These are phyloP conservation scores for Moesziomyces sp. DNA, from an alignment of 1,284 basidiomycete species.

Conservation along the genomic window DNA sequence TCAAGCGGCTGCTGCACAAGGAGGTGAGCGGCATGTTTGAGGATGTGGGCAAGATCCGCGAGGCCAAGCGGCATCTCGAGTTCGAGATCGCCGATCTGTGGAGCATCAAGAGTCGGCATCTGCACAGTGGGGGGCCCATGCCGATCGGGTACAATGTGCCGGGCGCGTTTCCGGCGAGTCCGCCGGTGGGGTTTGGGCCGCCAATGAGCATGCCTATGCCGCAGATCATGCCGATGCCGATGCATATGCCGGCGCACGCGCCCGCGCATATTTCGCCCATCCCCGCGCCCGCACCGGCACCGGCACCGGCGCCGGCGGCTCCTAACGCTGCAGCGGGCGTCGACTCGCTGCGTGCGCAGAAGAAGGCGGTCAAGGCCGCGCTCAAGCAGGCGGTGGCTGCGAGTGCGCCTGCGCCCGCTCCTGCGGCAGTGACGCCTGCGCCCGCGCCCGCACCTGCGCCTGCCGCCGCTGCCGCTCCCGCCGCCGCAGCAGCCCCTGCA, in stretches of 20 bases:
- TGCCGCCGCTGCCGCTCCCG: constrained; percentile 12
- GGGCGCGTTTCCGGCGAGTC: constrained; percentile 20
- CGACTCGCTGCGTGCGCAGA: constrained; percentile 18
- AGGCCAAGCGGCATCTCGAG: constrained; percentile 56
- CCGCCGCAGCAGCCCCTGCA: constrained; percentile 8
- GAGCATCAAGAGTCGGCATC: constrained; percentile 50
- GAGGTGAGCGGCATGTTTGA: constrained; percentile 61
- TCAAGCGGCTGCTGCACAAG: constrained; percentile 47
- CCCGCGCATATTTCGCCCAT: constrained; percentile 19
- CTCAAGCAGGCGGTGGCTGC: constrained; percentile 35
- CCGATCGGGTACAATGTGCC: constrained; percentile 23
- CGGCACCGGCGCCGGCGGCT: constrained; percentile 1
- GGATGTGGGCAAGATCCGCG: constrained; percentile 61
- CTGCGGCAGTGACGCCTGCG: constrained; percentile 6
- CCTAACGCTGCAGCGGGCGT: not conserved
- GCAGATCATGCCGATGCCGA: constrained; percentile 14
- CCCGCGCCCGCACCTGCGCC: not conserved
- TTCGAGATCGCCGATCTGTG: constrained; percentile 60
- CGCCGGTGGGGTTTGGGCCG: not conserved
- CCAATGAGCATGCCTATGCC: constrained; percentile 10
- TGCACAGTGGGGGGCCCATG: constrained; percentile 8
- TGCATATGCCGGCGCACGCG: constrained; percentile 12
- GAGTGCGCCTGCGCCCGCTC: constrained; percentile 4
- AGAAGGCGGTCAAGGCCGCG: constrained; percentile 38
- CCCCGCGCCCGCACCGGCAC: constrained; percentile 6